Conservation (phyloP, 1,139 yeast genomes). For the Eremothecium gossypii region DNA sequence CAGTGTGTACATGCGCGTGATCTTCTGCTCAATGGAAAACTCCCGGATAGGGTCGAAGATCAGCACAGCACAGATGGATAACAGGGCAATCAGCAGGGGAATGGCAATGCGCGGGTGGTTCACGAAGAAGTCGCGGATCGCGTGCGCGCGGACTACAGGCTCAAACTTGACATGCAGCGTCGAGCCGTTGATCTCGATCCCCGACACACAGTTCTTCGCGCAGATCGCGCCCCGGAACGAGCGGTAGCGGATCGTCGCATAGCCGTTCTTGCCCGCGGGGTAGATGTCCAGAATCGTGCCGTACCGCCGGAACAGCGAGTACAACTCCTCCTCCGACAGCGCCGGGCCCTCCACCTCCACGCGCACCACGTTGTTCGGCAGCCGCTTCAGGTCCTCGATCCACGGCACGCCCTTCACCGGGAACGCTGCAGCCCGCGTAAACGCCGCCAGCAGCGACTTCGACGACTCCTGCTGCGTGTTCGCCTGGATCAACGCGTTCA, state of each 20-base stretch:
- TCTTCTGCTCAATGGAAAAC: conserved; percentile 65
- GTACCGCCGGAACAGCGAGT: conserved; percentile 74
- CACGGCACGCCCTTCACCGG: conserved; percentile 90
- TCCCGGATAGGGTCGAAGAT: conserved; percentile 90
- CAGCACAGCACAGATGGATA: conserved; percentile 73
- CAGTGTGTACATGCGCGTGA: conserved; percentile 44
- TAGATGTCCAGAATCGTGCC: conserved; percentile 72
- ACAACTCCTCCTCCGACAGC: conserved; percentile 75
- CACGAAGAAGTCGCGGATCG: conserved; percentile 46
- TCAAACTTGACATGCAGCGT: conserved; percentile 65
- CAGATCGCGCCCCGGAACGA: conserved; percentile 61
- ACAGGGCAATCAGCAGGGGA: conserved; percentile 43
- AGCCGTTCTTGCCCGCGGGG: conserved; percentile 45
- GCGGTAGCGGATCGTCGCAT: conserved; percentile 45
- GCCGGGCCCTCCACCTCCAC: conserved; percentile 67
- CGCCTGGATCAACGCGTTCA: conserved; percentile 41
- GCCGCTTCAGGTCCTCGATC: conserved; percentile 84
- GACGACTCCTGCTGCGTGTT: conserved; percentile 36
- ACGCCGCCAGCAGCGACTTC: conserved; percentile 27
- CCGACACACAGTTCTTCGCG: conserved; percentile 89
- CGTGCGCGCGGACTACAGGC: conserved; percentile 43
- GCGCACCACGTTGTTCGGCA: conserved; percentile 53
- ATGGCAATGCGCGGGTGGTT: conserved; percentile 76
- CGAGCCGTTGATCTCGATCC: conserved; percentile 52
- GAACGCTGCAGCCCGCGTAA: conserved; percentile 41